phyloP scores from a whole-genome alignment of 768 basidiomycete species.

The Chalciporus pseudorubinellus region DNA sequence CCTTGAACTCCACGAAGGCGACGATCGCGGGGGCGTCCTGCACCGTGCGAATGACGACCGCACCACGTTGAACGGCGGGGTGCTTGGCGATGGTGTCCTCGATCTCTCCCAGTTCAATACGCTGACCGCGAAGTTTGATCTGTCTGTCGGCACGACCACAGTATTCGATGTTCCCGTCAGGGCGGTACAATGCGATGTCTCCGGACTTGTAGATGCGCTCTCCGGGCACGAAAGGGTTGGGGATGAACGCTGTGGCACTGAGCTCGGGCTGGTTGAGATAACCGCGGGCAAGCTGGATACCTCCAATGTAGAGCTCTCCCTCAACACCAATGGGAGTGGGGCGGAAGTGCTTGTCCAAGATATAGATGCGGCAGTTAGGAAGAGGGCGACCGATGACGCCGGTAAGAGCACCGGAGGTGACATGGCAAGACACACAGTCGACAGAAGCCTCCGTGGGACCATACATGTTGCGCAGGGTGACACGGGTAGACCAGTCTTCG shows the following conservation, averaged over 20 bases:
- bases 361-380: slow-evolving; percentile 30
- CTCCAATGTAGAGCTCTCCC: slow-evolving; percentile 23
- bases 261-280: slow-evolving; percentile 29
- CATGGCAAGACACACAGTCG: slow-evolving; percentile 28
- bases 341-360: slow-evolving; percentile 26
- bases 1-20: slow-evolving; percentile 28
- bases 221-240: slow-evolving; percentile 29
- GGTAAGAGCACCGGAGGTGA: slow-evolving; percentile 16
- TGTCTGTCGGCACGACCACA: slow-evolving; percentile 34
- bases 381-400: slow-evolving; percentile 33
- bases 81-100: slow-evolving; percentile 31
- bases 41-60: slow-evolving; percentile 26
- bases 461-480: slow-evolving; percentile 33
- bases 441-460: slow-evolving; percentile 34
- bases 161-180: slow-evolving; percentile 31
- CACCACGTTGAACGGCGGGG: slow-evolving; percentile 17
- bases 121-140: slow-evolving; percentile 33
- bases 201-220: slow-evolving; percentile 33
- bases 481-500: slow-evolving; percentile 24
- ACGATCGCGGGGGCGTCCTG: slow-evolving; percentile 30
- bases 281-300: slow-evolving; percentile 20
- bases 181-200: slow-evolving; percentile 28
- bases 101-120: slow-evolving; percentile 34
- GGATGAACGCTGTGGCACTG: slow-evolving; percentile 25
- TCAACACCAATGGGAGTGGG: slow-evolving; percentile 30